These are phyloP conservation scores for Podila epicladia DNA, from an alignment of 192 early-diverging fungal genomes.

Conservation along the genomic window DNA sequence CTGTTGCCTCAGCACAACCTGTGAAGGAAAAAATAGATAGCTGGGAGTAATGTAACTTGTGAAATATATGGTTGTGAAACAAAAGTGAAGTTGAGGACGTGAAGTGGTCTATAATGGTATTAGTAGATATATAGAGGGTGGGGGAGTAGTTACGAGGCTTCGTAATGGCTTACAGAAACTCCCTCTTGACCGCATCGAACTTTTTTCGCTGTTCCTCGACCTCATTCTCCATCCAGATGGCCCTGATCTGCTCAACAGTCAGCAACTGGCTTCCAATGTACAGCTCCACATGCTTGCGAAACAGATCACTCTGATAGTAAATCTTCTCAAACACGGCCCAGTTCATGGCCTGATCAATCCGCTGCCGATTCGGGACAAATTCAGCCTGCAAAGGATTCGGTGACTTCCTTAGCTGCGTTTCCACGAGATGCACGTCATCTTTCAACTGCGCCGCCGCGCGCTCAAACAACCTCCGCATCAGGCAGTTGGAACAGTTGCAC, in stretches of 20 bases:
- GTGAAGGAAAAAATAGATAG: not conserved
- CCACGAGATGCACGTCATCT: not conserved
- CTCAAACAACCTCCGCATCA: slow-evolving; percentile 20
- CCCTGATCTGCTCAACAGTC: not conserved
- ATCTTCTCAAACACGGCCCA: slow-evolving; percentile 24
- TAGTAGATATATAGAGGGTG: no score
- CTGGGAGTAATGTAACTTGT: no score
- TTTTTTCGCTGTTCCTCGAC: not conserved
- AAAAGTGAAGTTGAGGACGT: no score
- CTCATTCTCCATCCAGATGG: not conserved
- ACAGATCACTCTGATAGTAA: slow-evolving; percentile 20
- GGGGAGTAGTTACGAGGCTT: no score
- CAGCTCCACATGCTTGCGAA: slow-evolving; percentile 16
- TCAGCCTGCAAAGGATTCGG: no score
- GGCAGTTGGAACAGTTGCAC: slow-evolving; percentile 21
- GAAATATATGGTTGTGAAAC: no score
- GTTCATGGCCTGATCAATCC: slow-evolving; percentile 21
- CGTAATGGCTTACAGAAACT: not conserved
- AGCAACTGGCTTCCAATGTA: not conserved
- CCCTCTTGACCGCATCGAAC: not conserved
- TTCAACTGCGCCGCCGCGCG: slow-evolving; percentile 20
- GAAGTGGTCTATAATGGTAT: no score
- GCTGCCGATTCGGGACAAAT: not conserved
- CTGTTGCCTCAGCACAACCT: slow-evolving; percentile 36
- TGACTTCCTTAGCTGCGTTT: no score